A percentile compares a stretch with the other conserved stretches of the same genome.
phyloP scores from a whole-genome alignment of 164 flowering plant species.

The Piper longum region DNA sequence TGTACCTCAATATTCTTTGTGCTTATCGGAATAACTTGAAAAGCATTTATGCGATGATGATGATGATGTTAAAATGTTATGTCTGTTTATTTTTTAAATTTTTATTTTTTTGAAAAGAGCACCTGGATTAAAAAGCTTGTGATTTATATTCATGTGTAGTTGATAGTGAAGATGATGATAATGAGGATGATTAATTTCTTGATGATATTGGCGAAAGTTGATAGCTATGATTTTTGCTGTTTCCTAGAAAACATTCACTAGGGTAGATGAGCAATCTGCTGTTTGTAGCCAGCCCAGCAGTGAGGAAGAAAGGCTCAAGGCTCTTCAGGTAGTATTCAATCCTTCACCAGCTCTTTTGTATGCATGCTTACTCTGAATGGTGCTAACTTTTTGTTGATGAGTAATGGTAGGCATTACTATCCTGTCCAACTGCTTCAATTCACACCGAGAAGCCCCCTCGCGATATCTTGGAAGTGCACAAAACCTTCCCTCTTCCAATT shows the following conservation, averaged over 20 bases:
- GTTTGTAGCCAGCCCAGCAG: constrained; percentile 32
- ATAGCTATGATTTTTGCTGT: not conserved
- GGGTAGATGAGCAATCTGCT: constrained; percentile 33
- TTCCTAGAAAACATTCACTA: constrained; percentile 24
- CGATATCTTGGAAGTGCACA: constrained; percentile 35
- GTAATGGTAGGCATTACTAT: constrained; percentile 32
- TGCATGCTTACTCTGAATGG: too few relatives aligned
- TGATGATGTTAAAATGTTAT: too few relatives aligned
- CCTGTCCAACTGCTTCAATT: constrained; percentile 53
- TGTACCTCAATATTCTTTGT: not conserved
- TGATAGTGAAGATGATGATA: too few relatives aligned
- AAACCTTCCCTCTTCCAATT: constrained; percentile 40
- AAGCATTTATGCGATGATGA: too few relatives aligned
- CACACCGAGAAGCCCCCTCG: constrained; percentile 36
- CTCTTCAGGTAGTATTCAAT: not conserved
- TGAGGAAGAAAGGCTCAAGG: constrained; percentile 6
- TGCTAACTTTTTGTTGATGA: not conserved
- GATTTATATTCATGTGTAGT: too few relatives aligned
- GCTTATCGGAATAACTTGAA: too few relatives aligned
- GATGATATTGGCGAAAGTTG: too few relatives aligned
- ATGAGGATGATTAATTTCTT: too few relatives aligned
- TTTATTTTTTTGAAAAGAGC: too few relatives aligned
- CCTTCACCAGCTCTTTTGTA: too few relatives aligned
- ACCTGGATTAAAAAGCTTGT: too few relatives aligned
- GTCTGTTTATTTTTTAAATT: too few relatives aligned